Conservation (phyloP, 1,284 basidiomycete genomes). For the Naganishia sp. region DNA sequence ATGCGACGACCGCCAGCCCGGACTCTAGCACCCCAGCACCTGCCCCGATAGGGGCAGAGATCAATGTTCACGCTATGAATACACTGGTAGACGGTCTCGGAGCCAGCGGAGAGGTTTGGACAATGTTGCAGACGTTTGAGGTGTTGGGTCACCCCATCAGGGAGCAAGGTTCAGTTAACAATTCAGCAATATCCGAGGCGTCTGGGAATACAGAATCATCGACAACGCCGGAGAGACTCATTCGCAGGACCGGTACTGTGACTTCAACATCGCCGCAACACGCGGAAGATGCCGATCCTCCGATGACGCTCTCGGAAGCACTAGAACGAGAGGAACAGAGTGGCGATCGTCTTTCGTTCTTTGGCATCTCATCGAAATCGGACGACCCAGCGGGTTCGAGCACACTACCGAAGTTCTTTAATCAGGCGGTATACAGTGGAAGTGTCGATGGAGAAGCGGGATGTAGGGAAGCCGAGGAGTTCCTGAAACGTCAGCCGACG, state of each 20-base stretch:
- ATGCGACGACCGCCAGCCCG: background rate
- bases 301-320: slow-evolving; percentile 29
- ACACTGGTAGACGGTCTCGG: slow-evolving; percentile 24
- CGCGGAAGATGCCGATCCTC: slow-evolving; percentile 26
- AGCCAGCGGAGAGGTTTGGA: slow-evolving; percentile 19
- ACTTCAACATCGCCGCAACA: slow-evolving; percentile 17
- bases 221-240: background rate
- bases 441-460: background rate
- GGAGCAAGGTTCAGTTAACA: background rate
- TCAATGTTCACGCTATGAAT: slow-evolving; percentile 26
- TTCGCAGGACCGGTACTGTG: slow-evolving; percentile 13
- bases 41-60: background rate
- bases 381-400: background rate
- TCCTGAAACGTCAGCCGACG: slow-evolving; percentile 1
- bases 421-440: slow-evolving; percentile 16
- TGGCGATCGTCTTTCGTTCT: slow-evolving; percentile 29
- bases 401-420: slow-evolving; percentile 21
- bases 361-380: slow-evolving; percentile 19
- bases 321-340: slow-evolving; percentile 23
- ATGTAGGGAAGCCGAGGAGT: slow-evolving; percentile 16
- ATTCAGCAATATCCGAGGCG: background rate
- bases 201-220: background rate
- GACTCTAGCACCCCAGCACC: background rate
- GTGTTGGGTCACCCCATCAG: slow-evolving; percentile 18
- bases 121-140: slow-evolving; percentile 31